Percentiles rank a stretch among this genome's conserved stretches.
Conservation (phyloP, 2,329 filamentous ascomycete species). For the Sporothrix inflata region DNA sequence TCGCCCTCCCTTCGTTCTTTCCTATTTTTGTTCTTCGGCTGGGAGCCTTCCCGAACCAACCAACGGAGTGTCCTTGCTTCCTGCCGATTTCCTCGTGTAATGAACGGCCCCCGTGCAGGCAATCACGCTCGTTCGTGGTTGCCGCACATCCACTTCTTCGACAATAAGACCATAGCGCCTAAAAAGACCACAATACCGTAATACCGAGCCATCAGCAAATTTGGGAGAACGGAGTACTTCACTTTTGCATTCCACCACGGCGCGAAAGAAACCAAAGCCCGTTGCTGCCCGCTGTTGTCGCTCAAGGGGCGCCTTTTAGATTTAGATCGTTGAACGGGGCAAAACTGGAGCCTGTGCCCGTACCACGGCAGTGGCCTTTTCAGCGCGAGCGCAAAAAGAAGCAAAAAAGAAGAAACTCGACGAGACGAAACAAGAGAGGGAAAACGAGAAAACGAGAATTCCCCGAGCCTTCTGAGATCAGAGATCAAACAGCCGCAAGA, state of each 20-base stretch:
- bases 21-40: conserved; percentile 8
- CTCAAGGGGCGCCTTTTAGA: conserved; percentile 1
- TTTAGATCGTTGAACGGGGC: conserved; percentile 2
- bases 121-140: conserved; percentile 3
- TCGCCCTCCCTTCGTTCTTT: background rate
- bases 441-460: background rate
- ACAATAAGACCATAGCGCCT: background rate
- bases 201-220: background rate
- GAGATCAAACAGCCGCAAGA: background rate
- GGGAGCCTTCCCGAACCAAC: conserved; percentile 16
- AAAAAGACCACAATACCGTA: conserved; percentile 10
- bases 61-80: background rate
- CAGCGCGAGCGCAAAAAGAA: background rate
- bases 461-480: background rate
- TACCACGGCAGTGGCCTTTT: background rate
- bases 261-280: background rate
- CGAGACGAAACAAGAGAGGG: background rate
- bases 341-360: background rate
- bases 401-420: background rate
- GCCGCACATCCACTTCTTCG: background rate
- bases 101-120: background rate
- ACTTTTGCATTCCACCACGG: background rate
- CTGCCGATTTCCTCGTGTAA: background rate
- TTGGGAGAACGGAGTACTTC: background rate
- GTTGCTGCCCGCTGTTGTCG: background rate